Evolutionary conservation across 2,329 filamentous ascomycete species (phyloP).

Genomic region (Tolypocladium paradoxum): DNA sequence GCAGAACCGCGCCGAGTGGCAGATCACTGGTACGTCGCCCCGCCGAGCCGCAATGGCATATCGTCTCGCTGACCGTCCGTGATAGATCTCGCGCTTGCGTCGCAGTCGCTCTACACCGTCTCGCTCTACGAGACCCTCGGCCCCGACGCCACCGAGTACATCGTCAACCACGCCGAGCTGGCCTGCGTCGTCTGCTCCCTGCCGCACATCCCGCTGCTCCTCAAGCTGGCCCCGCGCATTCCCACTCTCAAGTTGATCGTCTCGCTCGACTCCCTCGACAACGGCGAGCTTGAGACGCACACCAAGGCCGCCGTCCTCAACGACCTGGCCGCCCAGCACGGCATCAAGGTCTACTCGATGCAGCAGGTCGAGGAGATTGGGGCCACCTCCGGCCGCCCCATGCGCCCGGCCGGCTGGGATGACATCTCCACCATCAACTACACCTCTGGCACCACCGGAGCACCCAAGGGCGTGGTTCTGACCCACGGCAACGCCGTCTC

Average conservation of each 20-base stretch:
- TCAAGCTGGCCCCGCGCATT: slow-evolving; percentile 67
- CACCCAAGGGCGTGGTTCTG: slow-evolving; percentile 74
- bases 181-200: slow-evolving; percentile 67
- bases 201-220: slow-evolving; percentile 67
- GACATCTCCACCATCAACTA: slow-evolving; percentile 88
- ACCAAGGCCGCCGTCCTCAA: slow-evolving; percentile 74
- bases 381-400: slow-evolving; percentile 54
- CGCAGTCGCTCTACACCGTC: slow-evolving; percentile 79
- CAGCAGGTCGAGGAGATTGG: slow-evolving; percentile 74
- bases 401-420: slow-evolving; percentile 59
- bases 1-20: slow-evolving; percentile 79
- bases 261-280: slow-evolving; percentile 71
- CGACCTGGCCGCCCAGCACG: slow-evolving; percentile 60
- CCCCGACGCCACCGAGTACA: slow-evolving; percentile 84
- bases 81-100: slow-evolving; percentile 72
- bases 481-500: slow-evolving; percentile 75
- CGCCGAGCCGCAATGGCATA: neutral
- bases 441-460: slow-evolving; percentile 75
- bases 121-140: slow-evolving; percentile 95
- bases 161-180: slow-evolving; percentile 81
- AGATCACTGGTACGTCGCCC: slow-evolving; percentile 53
- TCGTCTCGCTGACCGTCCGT: neutral
- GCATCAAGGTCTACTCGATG: slow-evolving; percentile 71
- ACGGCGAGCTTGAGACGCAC: slow-evolving; percentile 63
- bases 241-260: slow-evolving; percentile 81